phyloP scores from a whole-genome alignment of 2,329 filamentous ascomycete species.

The Xylaria hypoxylon region DNA sequence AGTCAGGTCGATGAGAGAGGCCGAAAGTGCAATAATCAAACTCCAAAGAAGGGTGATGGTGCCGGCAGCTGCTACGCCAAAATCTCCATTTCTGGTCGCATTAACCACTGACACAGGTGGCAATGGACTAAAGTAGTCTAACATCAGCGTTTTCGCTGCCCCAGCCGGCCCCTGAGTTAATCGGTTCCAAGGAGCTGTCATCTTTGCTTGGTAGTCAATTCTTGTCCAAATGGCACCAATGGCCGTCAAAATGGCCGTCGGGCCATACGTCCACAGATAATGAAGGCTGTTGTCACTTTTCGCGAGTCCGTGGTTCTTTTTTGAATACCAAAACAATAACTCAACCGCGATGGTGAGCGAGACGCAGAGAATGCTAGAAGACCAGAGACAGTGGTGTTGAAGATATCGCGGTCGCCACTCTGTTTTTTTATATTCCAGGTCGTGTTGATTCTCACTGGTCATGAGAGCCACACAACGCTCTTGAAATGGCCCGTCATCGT shows the following conservation, averaged over 20 bases:
- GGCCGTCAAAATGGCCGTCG: constrained; percentile 12
- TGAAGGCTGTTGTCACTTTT: not conserved
- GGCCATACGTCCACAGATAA: constrained; percentile 31
- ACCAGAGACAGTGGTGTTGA: not conserved
- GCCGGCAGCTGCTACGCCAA: constrained; percentile 6
- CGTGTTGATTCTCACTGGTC: constrained; percentile 1
- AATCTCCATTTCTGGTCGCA: constrained; percentile 7
- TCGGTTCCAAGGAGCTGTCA: constrained; percentile 15
- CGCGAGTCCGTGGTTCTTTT: constrained; percentile 3
- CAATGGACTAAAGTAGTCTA: constrained; percentile 14
- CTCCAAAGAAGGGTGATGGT: not conserved
- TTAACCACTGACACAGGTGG: not conserved
- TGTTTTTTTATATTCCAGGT: not conserved
- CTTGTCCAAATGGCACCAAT: constrained; percentile 12
- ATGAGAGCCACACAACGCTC: not conserved
- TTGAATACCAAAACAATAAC: constrained; percentile 7
- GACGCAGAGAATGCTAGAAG: not conserved
- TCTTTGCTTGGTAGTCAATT: constrained; percentile 14
- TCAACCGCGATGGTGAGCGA: constrained; percentile 15
- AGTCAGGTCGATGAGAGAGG: constrained; percentile 15
- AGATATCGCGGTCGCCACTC: constrained; percentile 18
- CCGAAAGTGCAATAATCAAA: constrained; percentile 5
- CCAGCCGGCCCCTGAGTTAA: not conserved
- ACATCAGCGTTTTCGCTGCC: not conserved
- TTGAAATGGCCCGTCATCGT: not conserved